Evolutionary conservation across 768 basidiomycete genomes (phyloP), one percentile per base, ranked within the genome.

Genomic region (Suillus variegatus): DNA sequence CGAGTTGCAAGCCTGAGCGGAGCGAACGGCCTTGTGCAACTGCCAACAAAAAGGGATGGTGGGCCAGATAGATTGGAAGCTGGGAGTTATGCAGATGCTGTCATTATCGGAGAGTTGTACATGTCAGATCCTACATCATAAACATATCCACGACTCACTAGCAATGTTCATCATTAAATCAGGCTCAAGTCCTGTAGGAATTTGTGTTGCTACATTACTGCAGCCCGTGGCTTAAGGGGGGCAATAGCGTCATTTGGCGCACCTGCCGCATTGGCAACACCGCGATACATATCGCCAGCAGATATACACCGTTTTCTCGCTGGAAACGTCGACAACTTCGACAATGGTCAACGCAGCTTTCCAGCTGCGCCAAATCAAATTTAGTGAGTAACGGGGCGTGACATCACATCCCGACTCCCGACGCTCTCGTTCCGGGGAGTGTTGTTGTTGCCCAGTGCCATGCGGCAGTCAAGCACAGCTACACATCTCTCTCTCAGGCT

Each of bases 1-100:
- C 82, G 92, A 28, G 89, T 91, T 5, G 90, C 90, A 14, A 95
- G 93, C 69, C 71, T 97, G 58, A 88, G 84, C 49, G 90, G 89
- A 2, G 93, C 93, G 18, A 95, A 95, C 73, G 94, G 88, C 2
- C 77, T 96, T 51, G 86, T 91, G 0, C 82, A 89, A 25, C 73
- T 95, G 25, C 94, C 93, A 3, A 74, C 80, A 40, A 67, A 75
- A 61, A 74, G 68, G 52, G 74, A 77, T 7, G 70, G 72, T 9
- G 77, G 76, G 13, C 75, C 74, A n/a, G 72, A 72, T 22, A 74
- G 71, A 36, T 65, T 92, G 55, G 79, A 84, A 52, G 77, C 72
- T 6, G 92, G 91, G n/a, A 82, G 85, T 41, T 76, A 76, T 65
- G 88, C 81, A 0, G 79, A 86, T 10, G 86, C 88, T 7, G 78